These are phyloP conservation scores for Porogramme epimiltina DNA, from an alignment of 1,284 basidiomycete species.

Conservation along the genomic window DNA sequence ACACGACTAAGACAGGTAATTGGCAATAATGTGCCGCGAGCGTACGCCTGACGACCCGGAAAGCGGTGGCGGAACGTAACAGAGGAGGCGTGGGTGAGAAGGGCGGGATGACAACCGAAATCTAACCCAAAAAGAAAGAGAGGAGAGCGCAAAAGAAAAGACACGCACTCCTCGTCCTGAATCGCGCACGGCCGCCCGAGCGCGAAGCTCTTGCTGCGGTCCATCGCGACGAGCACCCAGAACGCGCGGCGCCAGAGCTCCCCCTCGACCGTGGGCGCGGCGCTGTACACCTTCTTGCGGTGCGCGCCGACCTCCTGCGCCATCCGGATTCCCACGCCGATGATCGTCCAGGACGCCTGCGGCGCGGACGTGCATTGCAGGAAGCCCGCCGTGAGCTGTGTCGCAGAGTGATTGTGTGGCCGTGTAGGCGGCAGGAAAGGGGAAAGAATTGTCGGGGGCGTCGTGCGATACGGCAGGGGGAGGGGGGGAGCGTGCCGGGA, in stretches of 20 bases:
- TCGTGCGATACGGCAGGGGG: background rate
- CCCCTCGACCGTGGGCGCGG: slow-evolving; percentile 37
- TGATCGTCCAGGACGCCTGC: slow-evolving; percentile 40
- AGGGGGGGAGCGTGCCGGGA: background rate
- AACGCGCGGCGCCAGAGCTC: slow-evolving; percentile 54
- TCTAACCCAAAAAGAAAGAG: background rate
- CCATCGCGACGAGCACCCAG: slow-evolving; percentile 60
- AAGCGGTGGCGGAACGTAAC: too few relatives aligned
- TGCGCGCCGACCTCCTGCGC: slow-evolving; percentile 47
- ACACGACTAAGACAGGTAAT: too few relatives aligned
- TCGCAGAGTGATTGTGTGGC: background rate
- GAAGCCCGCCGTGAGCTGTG: slow-evolving; percentile 32
- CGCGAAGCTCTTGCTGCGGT: slow-evolving; percentile 64
- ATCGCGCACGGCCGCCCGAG: slow-evolving; percentile 84
- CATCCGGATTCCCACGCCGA: slow-evolving; percentile 46
- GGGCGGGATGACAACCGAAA: background rate
- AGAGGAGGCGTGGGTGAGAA: too few relatives aligned
- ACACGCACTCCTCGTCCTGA: slow-evolving; percentile 76
- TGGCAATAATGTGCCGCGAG: background rate
- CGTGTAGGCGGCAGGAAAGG: too few relatives aligned
- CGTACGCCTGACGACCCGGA: too few relatives aligned
- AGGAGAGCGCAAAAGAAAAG: background rate
- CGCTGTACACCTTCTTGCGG: slow-evolving; percentile 35
- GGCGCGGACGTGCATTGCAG: slow-evolving; percentile 28
- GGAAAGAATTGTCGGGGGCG: too few relatives aligned